Evolutionary conservation across 495 filamentous ascomycete genomes (phyloP), one percentile per base, ranked within the genome.

Genomic region (Neurospora tetraspora): DNA sequence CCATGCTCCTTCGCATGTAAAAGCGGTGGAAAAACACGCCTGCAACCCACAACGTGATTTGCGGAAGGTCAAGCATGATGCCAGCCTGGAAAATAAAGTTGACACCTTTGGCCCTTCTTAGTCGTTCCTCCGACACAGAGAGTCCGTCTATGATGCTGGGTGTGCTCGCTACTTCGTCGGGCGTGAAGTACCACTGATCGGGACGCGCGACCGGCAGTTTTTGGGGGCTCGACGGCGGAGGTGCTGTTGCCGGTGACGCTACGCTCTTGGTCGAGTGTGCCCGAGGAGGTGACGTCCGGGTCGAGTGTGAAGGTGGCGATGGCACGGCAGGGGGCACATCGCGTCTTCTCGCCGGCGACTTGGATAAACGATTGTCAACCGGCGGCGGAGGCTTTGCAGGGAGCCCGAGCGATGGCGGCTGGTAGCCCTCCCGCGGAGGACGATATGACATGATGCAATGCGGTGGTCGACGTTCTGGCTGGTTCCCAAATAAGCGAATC

Each of bases 41-140:
- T n/a, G 96, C 96, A 2, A 96, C 96, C 77, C 91, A 91, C 39
- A 98, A 85, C 5, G 96, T 98, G 59, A 94, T 87, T 79, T 97
- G 94, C 20, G 96, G 94, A 53, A 99, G 86, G 78, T 94, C 94
- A 43, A 98, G 88, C 84, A 97, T 89, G 71, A 98, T 93, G 73
- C 95, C 96, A 69, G 94, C 93, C 81, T 97, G 94, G 74, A 91
- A 88, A 77, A 99, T 97, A 85, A 99, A 99, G 80, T 97, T 96
- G 74, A 96, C 91, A 59, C 95, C 94, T 80, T 98, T 98, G 72
- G 90, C 89, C 70, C 96, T 90, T 69, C 90, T 85, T 68, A 91
- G 86, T 43, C 91, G 86, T 82, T 98, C 96, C 77, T 92, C 87
- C 18, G 90, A 88, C 14, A 89, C 83, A 2, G 88, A 76, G 76